Base-by-base conservation (phyloP, 495 filamentous ascomycete species). In the Terfezia boudieri region DNA sequence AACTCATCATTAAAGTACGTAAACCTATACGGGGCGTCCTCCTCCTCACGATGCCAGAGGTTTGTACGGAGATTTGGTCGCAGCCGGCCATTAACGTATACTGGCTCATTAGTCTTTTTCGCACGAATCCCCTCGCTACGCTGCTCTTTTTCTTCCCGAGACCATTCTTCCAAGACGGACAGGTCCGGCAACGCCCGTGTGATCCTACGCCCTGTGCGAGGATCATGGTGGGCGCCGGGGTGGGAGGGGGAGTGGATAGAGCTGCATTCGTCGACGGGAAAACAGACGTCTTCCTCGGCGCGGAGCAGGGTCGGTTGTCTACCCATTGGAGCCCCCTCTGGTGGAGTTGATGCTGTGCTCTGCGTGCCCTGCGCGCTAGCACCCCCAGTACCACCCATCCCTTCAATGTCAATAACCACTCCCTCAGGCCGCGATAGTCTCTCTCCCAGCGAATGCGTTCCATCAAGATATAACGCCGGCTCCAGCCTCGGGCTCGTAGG, bases 1-100 rank as follows among this genome's bases (percentile, higher is more conserved):
- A 96, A 84, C 58, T 94, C 86, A 61, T 96, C 90, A 65, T 94
- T 95, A 73, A 98, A 98, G 62, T 98, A 98, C 2, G 90, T 98
- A 64, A 93, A 96, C 48, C 90, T 77, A 64, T 92, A 98, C 0
- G 90, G 90, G 1, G 80, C 80, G 52, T 94, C 92, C 38, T 94
- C 87, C 59, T 90, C 84, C 55, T 83, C 79, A 23, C 80, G 75
- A 65, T 88, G 86, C 90, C 90, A 98, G 14, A 20, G 14, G 6
- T 73, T 71, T 53, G 68, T 67, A 60, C 82, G 84, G 56, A 85
- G 80, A 8, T 73, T 69, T 8, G 90, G 86, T 9, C 90, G 78
- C 36, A 96, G 65, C 53, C 90, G 76, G 8, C 90, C 90, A 51
- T 83, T 86, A 52, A 98, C 78, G 53, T 96, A 76, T 65, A 94